phyloP scores from a whole-genome alignment of 2,329 filamentous ascomycete genomes.

The Arthroderma uncinatum region DNA sequence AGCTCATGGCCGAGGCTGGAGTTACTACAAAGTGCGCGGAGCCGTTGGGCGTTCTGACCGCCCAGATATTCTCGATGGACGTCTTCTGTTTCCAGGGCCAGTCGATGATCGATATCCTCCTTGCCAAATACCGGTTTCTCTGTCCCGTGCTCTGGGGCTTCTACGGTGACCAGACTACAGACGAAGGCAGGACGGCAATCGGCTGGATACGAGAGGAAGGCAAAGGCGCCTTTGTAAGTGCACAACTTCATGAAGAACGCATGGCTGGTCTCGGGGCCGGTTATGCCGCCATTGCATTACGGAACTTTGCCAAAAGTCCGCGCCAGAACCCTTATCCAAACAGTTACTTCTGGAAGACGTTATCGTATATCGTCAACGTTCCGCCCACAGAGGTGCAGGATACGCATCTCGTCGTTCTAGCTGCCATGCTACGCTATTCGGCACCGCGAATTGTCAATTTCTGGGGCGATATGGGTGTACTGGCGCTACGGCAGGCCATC shows the following conservation, averaged over 20 bases:
- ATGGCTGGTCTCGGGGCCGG: constrained; percentile 78
- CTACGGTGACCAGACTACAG: constrained; percentile 61
- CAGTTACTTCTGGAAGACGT: constrained; percentile 67
- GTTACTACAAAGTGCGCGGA: constrained; percentile 58
- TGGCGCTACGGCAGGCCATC: constrained; percentile 57
- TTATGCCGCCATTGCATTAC: constrained; percentile 69
- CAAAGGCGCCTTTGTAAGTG: constrained; percentile 49
- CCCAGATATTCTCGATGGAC: constrained; percentile 60
- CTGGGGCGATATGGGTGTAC: constrained; percentile 67
- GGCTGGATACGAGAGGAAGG: constrained; percentile 57
- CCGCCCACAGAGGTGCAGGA: constrained; percentile 56
- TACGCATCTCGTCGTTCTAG: constrained; percentile 60
- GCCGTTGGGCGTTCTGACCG: constrained; percentile 65
- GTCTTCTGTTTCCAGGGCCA: constrained; percentile 56
- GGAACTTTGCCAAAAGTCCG: constrained; percentile 63
- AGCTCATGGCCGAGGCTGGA: constrained; percentile 56
- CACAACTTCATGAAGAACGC: constrained; percentile 65
- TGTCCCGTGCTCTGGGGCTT: constrained; percentile 83
- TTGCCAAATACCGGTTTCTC: constrained; percentile 69
- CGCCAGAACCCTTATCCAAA: constrained; percentile 67
- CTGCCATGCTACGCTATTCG: constrained; percentile 60
- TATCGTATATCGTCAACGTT: constrained; percentile 67
- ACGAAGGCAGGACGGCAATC: constrained; percentile 53
- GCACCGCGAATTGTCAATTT: constrained; percentile 66
- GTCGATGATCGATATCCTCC: constrained; percentile 68